Percentiles rank a stretch among this genome's conserved stretches.
Evolutionary conservation across 352 stramenopile species (phyloP).

Genomic region (Phytophthora crassamura): DNA sequence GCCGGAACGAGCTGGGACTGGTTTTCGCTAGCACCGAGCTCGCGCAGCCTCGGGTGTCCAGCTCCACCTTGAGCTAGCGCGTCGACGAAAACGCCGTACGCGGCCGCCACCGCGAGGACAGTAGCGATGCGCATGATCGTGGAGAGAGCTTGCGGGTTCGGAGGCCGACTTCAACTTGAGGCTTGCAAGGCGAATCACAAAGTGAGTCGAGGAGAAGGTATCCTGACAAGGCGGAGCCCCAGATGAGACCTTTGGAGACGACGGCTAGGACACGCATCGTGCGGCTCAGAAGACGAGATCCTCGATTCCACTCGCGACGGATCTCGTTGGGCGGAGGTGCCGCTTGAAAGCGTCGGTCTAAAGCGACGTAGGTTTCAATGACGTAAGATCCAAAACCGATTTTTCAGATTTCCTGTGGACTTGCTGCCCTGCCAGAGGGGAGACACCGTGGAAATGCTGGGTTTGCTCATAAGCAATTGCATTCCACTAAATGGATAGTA

Average conservation of each 20-base stretch:
- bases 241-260: no score
- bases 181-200: constrained; percentile 9
- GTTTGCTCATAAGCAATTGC: no score
- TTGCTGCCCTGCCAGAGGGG: not conserved
- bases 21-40: constrained; percentile 2
- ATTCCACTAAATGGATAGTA: no score
- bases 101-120: constrained; percentile 16
- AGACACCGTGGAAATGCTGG: no score
- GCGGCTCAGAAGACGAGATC: not conserved
- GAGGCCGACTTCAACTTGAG: not conserved
- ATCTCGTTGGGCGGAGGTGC: not conserved
- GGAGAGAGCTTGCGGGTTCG: not conserved
- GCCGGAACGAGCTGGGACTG: constrained; percentile 1
- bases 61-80: constrained; percentile 11
- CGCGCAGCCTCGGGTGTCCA: constrained; percentile 6
- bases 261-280: not conserved
- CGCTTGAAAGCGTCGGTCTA: not conserved
- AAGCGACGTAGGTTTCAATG: constrained; percentile 3
- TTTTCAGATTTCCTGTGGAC: not conserved
- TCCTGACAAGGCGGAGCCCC: no score
- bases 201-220: not conserved
- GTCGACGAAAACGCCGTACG: constrained; percentile 10
- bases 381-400: not conserved
- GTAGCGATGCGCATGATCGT: constrained; percentile 25
- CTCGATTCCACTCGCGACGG: not conserved